These are phyloP conservation scores for Elsinoe batatas DNA, from an alignment of 2,329 filamentous ascomycete species.

Conservation along the genomic window DNA sequence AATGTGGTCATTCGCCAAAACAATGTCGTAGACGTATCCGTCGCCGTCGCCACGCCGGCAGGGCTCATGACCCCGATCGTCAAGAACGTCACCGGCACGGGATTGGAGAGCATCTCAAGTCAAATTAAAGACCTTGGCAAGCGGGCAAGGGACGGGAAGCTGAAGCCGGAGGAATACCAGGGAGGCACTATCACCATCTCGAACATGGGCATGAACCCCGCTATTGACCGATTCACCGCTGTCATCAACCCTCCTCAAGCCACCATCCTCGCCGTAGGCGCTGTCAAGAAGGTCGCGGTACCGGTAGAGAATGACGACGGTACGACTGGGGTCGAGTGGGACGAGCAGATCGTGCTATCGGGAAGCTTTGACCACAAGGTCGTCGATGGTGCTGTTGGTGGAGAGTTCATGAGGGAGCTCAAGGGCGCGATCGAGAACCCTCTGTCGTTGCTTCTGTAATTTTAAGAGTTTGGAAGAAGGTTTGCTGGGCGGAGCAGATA, in stretches of 20 bases:
- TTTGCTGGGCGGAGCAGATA: not conserved
- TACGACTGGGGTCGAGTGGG: conserved; percentile 66
- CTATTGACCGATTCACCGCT: conserved; percentile 92
- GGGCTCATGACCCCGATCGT: conserved; percentile 98
- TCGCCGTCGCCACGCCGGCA: conserved; percentile 84
- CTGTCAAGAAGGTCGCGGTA: conserved; percentile 88
- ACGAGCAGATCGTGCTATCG: conserved; percentile 93
- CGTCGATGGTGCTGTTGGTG: conserved; percentile 89
- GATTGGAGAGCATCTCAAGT: conserved; percentile 77
- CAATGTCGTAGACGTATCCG: conserved; percentile 87
- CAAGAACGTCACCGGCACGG: conserved; percentile 74
- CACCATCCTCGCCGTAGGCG: conserved; percentile 87
- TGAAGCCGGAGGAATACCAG: conserved; percentile 99
- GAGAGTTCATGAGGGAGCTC: conserved; percentile 91
- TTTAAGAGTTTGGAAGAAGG: not conserved
- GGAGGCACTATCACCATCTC: conserved; percentile 98
- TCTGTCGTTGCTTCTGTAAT: conserved; percentile 79
- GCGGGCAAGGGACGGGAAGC: conserved; percentile 91
- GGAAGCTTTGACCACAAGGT: conserved; percentile 99
- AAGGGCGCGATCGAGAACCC: conserved; percentile 99
- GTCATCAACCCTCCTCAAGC: conserved; percentile 99
- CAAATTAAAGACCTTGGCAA: conserved; percentile 95
- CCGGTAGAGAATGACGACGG: conserved; percentile 79
- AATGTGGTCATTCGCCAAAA: conserved; percentile 77
- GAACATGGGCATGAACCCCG: conserved; percentile 99